Evolutionary conservation across 1,284 basidiomycete genomes (phyloP), one percentile per base, ranked within the genome.

Genomic region (Ustilago crameri): DNA sequence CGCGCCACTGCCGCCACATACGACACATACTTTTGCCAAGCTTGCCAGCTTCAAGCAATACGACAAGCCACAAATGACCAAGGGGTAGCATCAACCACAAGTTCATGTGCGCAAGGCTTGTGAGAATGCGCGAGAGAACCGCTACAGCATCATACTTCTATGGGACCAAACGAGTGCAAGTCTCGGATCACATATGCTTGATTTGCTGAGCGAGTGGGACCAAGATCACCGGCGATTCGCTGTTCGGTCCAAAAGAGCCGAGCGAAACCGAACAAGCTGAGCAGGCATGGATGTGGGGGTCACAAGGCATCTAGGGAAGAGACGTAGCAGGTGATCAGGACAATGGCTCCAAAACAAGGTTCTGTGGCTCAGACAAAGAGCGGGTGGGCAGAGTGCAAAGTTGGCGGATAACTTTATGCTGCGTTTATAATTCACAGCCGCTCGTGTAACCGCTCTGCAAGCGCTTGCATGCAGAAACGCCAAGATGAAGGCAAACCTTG

Each of bases 401-500:
- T 61, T 61, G 5, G 59, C 42, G 47, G 48, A 43, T 20, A 26
- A 45, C n/a, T n/a, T n/a, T n/a, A 23, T 8, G 20, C 27, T 9
- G 37, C 20, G 10, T 9, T 22, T 17, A 17, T 24, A 35, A 9
- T 5, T 18, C 22, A 26, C 27, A 30, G 22, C 60, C 49, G 60
- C 45, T 20, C 57, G 42, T 58, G 61, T 49, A 41, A 27, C 51
- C 51, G 51, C 46, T n/a, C 58, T 54, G 55, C 41, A 34, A 15
- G 47, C 20, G 10, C 41, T 17, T 46, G 30, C 35, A 49, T 50
- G 42, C 46, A 49, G 15, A 9, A 45, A 30, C 20, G 30, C 30
- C 30, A 30, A 37, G n/a, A 14, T 37, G 40, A 45, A 55, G 44
- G 40, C 35, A 60, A 67, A 61, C 64, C 53, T 61, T 67, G 58